Conservation (phyloP, 2,329 filamentous ascomycete species). For the Cladorrhinum sp. region DNA sequence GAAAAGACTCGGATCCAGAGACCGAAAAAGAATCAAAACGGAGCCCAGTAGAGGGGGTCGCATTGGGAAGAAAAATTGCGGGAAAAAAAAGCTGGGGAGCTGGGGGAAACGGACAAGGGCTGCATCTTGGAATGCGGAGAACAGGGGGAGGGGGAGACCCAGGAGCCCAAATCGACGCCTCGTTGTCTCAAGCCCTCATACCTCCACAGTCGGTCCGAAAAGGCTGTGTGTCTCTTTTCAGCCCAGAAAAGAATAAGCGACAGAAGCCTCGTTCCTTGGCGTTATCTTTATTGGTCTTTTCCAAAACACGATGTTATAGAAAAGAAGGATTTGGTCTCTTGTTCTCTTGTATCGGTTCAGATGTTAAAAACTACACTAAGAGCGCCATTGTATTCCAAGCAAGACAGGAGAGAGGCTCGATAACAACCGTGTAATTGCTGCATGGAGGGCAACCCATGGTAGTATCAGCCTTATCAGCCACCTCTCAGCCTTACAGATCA, state of each 20-base stretch:
- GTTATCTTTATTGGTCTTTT: not conserved
- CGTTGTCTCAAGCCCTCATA: slow-evolving; percentile 17
- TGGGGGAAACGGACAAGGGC: slow-evolving; percentile 9
- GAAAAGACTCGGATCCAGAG: not conserved
- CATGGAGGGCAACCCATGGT: no score
- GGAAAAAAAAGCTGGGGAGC: slow-evolving; percentile 18
- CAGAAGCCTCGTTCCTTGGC: slow-evolving; percentile 19
- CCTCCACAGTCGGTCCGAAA: slow-evolving; percentile 29
- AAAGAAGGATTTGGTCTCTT: no score
- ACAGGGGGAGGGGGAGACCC: not conserved
- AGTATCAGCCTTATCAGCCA: not conserved
- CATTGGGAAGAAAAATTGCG: slow-evolving; percentile 12
- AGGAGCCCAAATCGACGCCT: slow-evolving; percentile 14
- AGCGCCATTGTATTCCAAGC: no score
- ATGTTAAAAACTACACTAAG: no score
- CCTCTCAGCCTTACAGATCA: not conserved
- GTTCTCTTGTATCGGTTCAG: no score
- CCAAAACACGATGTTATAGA: not conserved
- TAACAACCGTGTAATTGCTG: no score
- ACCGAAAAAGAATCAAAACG: not conserved
- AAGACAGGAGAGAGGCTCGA: no score
- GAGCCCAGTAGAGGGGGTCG: slow-evolving; percentile 2
- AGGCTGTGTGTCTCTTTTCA: slow-evolving; percentile 21
- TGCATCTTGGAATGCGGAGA: slow-evolving; percentile 25
- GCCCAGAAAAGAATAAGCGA: not conserved